phyloP scores from a whole-genome alignment of 371 early-diverging fungal genomes.

The Mortierella sp. region DNA sequence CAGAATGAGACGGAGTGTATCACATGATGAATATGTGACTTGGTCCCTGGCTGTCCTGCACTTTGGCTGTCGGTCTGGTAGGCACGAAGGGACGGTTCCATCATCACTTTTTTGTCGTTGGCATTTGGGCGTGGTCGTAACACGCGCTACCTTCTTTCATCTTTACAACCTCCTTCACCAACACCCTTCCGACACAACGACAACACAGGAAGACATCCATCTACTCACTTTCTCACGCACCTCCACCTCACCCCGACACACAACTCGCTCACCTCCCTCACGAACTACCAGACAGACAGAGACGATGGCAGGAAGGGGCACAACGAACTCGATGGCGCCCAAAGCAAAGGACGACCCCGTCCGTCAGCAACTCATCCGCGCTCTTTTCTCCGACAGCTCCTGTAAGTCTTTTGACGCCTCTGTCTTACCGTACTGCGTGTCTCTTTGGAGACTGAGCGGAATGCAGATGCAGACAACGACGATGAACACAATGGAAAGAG shows the following conservation, averaged over 20 bases:
- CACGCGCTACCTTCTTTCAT: not conserved
- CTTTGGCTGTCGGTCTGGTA: not conserved
- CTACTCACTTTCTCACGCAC: not conserved
- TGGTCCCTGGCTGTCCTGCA: not conserved
- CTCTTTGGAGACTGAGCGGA: not conserved
- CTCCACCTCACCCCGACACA: not conserved
- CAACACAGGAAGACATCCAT: not conserved
- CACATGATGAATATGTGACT: constrained; percentile 3
- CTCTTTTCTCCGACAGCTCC: constrained; percentile 51
- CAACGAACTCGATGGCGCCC: constrained; percentile 32
- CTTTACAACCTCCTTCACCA: not conserved
- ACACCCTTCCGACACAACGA: not conserved
- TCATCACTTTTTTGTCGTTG: constrained; percentile 2
- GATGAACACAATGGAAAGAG: not conserved
- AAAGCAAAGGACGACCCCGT: constrained; percentile 55
- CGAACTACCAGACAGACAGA: not conserved
- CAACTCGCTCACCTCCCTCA: not conserved
- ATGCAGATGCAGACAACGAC: not conserved
- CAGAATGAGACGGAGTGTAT: not conserved
- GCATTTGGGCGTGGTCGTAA: not conserved
- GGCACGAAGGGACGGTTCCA: not conserved
- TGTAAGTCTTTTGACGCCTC: constrained; percentile 22
- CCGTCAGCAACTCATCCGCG: constrained; percentile 51
- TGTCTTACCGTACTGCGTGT: not conserved
- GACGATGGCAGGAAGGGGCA: constrained; percentile 22